phyloP scores from a whole-genome alignment of 2,329 filamentous ascomycete genomes.

The Fusarium palustre region DNA sequence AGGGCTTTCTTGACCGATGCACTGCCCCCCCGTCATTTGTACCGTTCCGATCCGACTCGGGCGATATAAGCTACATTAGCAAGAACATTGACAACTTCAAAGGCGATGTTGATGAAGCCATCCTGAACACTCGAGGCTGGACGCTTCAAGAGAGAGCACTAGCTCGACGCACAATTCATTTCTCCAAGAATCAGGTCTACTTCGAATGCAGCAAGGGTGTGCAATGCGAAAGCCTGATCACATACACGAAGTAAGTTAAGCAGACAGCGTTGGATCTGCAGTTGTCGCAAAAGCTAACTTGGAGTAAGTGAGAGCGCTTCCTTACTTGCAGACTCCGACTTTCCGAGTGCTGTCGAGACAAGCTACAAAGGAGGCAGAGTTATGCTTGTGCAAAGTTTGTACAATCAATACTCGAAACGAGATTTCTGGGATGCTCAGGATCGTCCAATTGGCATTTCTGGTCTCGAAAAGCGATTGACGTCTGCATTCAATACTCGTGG shows the following conservation, averaged over 20 bases:
- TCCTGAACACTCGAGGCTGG: conserved; percentile 45
- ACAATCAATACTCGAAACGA: background rate
- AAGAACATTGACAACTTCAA: conserved; percentile 52
- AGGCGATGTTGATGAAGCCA: conserved; percentile 47
- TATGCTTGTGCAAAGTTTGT: background rate
- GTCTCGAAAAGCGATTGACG: background rate
- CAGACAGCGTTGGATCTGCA: background rate
- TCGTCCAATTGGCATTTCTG: background rate
- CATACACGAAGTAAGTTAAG: background rate
- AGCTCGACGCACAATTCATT: conserved; percentile 3
- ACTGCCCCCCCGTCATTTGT: background rate
- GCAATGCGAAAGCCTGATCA: background rate
- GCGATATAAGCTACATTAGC: conserved; percentile 43
- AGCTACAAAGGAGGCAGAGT: conserved; percentile 3
- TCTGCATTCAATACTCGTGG: background rate
- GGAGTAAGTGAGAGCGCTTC: background rate
- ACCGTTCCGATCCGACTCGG: background rate
- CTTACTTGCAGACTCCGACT: conserved; percentile 4
- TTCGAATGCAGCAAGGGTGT: conserved; percentile 5
- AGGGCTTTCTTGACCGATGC: background rate
- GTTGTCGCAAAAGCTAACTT: background rate
- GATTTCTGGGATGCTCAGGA: background rate
- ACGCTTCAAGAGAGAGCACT: conserved; percentile 17
- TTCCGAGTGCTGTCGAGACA: background rate
- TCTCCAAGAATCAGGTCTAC: conserved; percentile 5